Base-by-base conservation (phyloP, 2,329 filamentous ascomycete genomes). In the Didymella keratinophila region DNA sequence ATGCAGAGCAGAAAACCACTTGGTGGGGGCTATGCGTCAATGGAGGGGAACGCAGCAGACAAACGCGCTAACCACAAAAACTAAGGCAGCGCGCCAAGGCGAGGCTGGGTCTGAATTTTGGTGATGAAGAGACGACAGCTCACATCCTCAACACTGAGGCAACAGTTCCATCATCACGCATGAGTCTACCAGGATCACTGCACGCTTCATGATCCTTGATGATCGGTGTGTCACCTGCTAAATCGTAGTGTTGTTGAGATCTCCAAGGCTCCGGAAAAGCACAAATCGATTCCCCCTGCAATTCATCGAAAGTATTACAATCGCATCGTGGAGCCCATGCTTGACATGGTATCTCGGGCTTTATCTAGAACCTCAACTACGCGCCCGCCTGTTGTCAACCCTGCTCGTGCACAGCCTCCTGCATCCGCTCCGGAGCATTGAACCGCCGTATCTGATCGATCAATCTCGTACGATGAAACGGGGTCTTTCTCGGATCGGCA, bases 1-100 rank as follows among this genome's bases (percentile, higher is more conserved):
- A 60, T 60, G 57, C 57, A 55, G 57, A 55, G 57, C 57, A 60
- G 52, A 60, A 60, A 60, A 60, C 57, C 57, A 56, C 43, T 28
- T 50, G 62, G 63, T 66, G 63, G 67, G 68, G 62, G 61, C 63
- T 62, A 70, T 70, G 68, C 68, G 67, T 70, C 69, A 71, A 65
- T 62, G 50, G 58, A 63, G 58, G 52, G 59, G 54, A 52, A 61
- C 53, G 45, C 53, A 43, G 41, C 41, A 27, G 41, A 43, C 41
- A 56, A 61, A 54, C 59, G 54, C 66, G 66, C 66, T 69, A 68
- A 57, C 63, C 56, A 62, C 66, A 62, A 71, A 71, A 64, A 65
- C 42, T 67, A 61, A 27, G 48, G 48, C 18, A 23, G 28, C 18
- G n/a, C 27, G 61, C 61, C 60, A 64, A 61, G 58, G 44, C 60